Evolutionary conservation across 768 basidiomycete species (phyloP).

Genomic region (Amylocystis lapponica): DNA sequence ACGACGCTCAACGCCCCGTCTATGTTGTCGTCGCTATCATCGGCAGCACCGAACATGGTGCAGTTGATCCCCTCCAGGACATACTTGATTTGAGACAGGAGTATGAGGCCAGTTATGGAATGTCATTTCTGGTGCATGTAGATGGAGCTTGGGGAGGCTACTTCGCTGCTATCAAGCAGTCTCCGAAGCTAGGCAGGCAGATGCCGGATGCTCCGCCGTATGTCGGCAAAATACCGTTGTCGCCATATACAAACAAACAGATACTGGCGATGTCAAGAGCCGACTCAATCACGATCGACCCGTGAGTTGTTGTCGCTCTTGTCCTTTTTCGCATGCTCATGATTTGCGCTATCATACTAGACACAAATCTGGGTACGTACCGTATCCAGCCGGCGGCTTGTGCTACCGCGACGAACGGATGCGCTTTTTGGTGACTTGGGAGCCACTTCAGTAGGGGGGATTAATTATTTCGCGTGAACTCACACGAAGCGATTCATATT

Average conservation of each 20-base stretch:
- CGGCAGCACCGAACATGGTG: slow-evolving; percentile 40
- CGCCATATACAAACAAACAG: slow-evolving; percentile 26
- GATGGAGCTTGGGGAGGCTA: slow-evolving; percentile 47
- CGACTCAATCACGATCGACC: slow-evolving; percentile 37
- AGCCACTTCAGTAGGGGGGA: too few relatives aligned
- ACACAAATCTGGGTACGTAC: slow-evolving; percentile 41
- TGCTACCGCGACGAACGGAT: slow-evolving; percentile 35
- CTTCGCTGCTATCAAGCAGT: slow-evolving; percentile 34
- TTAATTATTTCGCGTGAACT: too few relatives aligned
- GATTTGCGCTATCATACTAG: too few relatives aligned
- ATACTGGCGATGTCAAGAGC: slow-evolving; percentile 22
- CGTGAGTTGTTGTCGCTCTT: too few relatives aligned
- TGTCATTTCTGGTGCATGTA: slow-evolving; percentile 37
- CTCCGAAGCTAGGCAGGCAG: too few relatives aligned
- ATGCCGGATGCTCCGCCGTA: too few relatives aligned
- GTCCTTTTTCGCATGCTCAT: too few relatives aligned
- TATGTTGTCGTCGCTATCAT: slow-evolving; percentile 40
- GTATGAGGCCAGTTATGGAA: slow-evolving; percentile 23
- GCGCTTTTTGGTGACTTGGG: slow-evolving; percentile 34
- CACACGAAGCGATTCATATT: too few relatives aligned
- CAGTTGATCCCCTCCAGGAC: slow-evolving; percentile 35
- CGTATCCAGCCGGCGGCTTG: slow-evolving; percentile 38
- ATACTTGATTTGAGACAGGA: slow-evolving; percentile 31
- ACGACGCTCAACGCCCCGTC: slow-evolving; percentile 27
- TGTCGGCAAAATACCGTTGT: too few relatives aligned